Evolutionary conservation across 2,329 filamentous ascomycete genomes (phyloP), one percentile per base, ranked within the genome.

Genomic region (Botrytis squamosa): DNA sequence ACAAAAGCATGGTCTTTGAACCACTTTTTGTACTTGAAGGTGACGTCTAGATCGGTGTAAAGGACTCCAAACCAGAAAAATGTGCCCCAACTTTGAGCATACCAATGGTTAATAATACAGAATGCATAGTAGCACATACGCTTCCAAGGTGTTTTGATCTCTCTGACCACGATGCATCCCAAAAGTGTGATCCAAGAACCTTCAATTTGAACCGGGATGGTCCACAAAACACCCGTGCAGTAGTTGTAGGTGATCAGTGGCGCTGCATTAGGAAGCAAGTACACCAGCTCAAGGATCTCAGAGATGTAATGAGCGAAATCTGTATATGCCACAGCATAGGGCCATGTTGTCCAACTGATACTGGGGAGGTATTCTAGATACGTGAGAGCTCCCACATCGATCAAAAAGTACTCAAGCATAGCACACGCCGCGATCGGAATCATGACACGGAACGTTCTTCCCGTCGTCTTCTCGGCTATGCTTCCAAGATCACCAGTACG

Each of bases 211-310:
- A 86, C 84, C 0, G 85, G 84, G 52, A 86, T 85, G 10, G 84
- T 86, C 85, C 85, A 86, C 1, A 86, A 80, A 4, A 86, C 84
- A 78, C 85, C 84, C 0, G 84, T 85, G 74, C 85, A 86, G 78
- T 85, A 86, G 75, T 86, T 83, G 77, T 82, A 83, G 22, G 83
- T 85, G 62, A 86, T 83, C 72, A 84, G 82, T 0, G 85, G 85
- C 12, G 83, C 83, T 3, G 83, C 84, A 66, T 86, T 86, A 16
- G 85, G 85, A 36, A 85, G 82, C 20, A 86, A 78, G 73, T 84
- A 86, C 6, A 82, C 79, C 18, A 86, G 78, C 75, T 86, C 83
- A 9, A 86, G 78, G 14, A 85, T 74, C 70, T 85, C 83, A 52
- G 81, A 84, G 57, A 86, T 78, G 76, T 83, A 86, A 63, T 82